phyloP scores from a whole-genome alignment of 1,284 basidiomycete genomes.

The Grifola frondosa region DNA sequence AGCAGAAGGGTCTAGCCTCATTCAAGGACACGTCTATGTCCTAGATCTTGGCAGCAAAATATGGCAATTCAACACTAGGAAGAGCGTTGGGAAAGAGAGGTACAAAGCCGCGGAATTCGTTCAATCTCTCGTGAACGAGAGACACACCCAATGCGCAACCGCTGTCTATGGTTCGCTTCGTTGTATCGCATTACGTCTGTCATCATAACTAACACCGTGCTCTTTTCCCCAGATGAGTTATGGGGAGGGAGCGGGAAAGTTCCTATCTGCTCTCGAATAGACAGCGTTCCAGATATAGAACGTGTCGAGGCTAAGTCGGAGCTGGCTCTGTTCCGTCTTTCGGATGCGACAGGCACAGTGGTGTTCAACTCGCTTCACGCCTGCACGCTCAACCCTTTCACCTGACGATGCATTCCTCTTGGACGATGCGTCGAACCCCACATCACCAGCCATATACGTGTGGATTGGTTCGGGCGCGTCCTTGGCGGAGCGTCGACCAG shows the following conservation, averaged over 20 bases:
- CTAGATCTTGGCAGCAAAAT: slow-evolving; percentile 53
- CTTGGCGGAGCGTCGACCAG: slow-evolving; percentile 47
- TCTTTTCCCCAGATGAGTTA: slow-evolving; percentile 46
- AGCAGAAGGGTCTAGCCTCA: slow-evolving; percentile 43
- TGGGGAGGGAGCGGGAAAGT: slow-evolving; percentile 41
- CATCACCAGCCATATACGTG: slow-evolving; percentile 47
- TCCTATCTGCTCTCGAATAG: slow-evolving; percentile 46
- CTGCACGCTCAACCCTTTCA: slow-evolving; percentile 36
- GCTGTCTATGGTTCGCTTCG: slow-evolving; percentile 49
- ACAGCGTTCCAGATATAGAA: slow-evolving; percentile 17
- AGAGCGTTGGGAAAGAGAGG: slow-evolving; percentile 51
- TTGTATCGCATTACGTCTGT: too few relatives aligned
- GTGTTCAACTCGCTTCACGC: slow-evolving; percentile 38
- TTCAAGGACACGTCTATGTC: slow-evolving; percentile 56
- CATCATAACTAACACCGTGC: too few relatives aligned
- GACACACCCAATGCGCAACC: slow-evolving; percentile 43
- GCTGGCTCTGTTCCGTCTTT: slow-evolving; percentile 46
- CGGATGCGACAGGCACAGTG: slow-evolving; percentile 43
- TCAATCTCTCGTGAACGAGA: slow-evolving; percentile 42
- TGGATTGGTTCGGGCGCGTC: slow-evolving; percentile 57
- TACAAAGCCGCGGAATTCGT: slow-evolving; percentile 63
- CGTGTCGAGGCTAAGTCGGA: slow-evolving; percentile 12
- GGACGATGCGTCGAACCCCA: slow-evolving; percentile 35
- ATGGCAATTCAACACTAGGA: slow-evolving; percentile 55
- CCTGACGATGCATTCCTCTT: slow-evolving; percentile 50